Percentiles rank a stretch among this genome's conserved stretches.
phyloP scores from a whole-genome alignment of 2,329 filamentous ascomycete species.

The Magnaporthiopsis incrustans region DNA sequence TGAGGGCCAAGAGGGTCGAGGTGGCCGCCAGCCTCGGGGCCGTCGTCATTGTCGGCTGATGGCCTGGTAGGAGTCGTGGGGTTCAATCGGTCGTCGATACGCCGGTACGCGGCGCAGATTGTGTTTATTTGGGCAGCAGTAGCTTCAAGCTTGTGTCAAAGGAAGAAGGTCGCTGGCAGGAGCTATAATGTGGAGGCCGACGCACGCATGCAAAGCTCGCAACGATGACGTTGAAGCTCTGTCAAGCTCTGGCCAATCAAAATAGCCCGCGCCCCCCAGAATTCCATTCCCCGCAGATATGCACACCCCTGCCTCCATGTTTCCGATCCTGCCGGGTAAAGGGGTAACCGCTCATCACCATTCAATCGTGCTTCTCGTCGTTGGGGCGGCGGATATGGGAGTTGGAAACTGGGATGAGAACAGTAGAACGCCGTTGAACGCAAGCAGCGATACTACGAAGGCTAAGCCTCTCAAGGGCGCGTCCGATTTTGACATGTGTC shows the following conservation, averaged over 20 bases:
- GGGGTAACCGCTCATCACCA: not conserved
- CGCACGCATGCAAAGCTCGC: not conserved
- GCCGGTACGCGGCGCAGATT: not conserved
- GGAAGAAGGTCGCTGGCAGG: not conserved
- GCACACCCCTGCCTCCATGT: not conserved
- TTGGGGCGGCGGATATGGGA: not conserved
- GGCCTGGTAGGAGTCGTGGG: not conserved
- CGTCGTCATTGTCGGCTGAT: not conserved
- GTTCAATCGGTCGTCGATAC: not conserved
- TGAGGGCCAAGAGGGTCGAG: not conserved
- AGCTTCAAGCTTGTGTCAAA: not conserved
- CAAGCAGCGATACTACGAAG: not conserved
- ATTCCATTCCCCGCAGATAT: not conserved
- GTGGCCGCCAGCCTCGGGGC: not conserved
- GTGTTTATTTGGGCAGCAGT: not conserved
- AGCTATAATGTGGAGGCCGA: not conserved
- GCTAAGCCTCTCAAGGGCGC: not conserved
- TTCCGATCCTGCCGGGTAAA: not conserved
- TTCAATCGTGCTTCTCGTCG: not conserved
- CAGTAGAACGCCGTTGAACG: not conserved
- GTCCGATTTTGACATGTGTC: not conserved
- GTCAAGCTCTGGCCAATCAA: constrained; percentile 4
- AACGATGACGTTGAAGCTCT: constrained; percentile 6
- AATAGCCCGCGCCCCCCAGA: not conserved
- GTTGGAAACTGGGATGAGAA: not conserved